Base-by-base conservation (phyloP, 2,329 filamentous ascomycete genomes). In the Cladosporium sp. region DNA sequence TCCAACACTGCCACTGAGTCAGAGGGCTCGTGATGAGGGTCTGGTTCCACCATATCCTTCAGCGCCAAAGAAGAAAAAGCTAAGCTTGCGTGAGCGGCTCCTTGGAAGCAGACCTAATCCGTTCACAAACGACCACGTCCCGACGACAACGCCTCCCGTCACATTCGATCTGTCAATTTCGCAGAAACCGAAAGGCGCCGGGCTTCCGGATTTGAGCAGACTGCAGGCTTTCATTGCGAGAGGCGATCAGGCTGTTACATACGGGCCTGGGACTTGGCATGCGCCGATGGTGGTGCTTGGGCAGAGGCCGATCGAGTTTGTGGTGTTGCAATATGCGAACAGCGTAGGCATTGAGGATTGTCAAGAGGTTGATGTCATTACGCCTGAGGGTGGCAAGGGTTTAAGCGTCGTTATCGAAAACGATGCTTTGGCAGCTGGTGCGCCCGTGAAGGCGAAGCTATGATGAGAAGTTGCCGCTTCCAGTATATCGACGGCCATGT, bases 261-360 rank as follows among this genome's bases (percentile, higher is more conserved):
- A 98, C 77, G 92, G 86, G 1, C 88, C 91, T 1, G 95, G 92
- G 5, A 97, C 93, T 63, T 99, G 89, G 94, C 95, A 99, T 81
- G 93, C 94, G 67, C 95, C 95, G 0, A 98, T 99, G 94, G 91
- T 93, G 16, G 93, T 92, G 18, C 78, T 98, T 58, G 93, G 93
- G 0, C 77, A 80, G 53, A 79, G 82, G 63, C 83, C 88, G 23
- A 82, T 97, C 57, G 92, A 95, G 75, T 98, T 97, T 77, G 86
- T 96, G 5, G 94, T 98, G 1, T 86, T 91, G 70, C 94, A 98
- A 80, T 95, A 91, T 80, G 88, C 89, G 37, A 98, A 96, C 78
- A 93, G 91, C 2, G 89, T 95, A 14, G 86, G 80, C 0, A 80
- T 84, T 1, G 94, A 98, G 80, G 95, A 99, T 78, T 97, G 92